Base-by-base conservation (phyloP, 495 filamentous ascomycete species). In the Penicillium bovifimosum region DNA sequence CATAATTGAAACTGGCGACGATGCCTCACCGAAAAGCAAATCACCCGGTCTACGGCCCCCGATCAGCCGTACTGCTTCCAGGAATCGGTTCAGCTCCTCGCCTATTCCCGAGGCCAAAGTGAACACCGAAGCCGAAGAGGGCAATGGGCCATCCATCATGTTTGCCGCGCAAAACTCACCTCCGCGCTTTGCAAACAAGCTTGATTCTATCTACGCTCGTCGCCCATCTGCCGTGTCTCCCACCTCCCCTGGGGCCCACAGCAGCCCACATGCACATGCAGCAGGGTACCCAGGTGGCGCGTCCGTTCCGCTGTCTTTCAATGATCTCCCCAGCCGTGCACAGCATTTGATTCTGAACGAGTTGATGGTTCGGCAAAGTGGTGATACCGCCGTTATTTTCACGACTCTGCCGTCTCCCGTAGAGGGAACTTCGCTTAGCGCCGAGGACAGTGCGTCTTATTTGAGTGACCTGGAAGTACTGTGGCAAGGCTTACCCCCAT, bases 341-440 rank as follows among this genome's bases (percentile, higher is more conserved):
- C 90, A 90, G 62, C 88, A 95, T 69, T 70, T 92, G 27, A 93
- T 93, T 42, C 61, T 95, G 20, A 95, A 95, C 62, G 88, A 95
- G 63, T 72, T 93, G 47, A 91, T 95, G 74, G 72, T 74, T 6
- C 76, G 79, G 50, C 71, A 91, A 34, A 88, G 85, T 41, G 61
- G 60, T 8, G 79, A 91, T 6, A 92, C 90, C 7, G 87, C 88
- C 0, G 86, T 95, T 2, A 66, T 91, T n/a, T 86, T 93, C 54
- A 91, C 86, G 0, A 92, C 88, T 31, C 66, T 95, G 41, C 88
- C 90, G 9, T 85, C 86, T 33, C 88, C 90, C 0, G 69, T 84
- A 7, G 86, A 90, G 55, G 87, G 86, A 3, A 92, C 87, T 3
- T 81, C 80, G 56, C 70, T 79, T 48, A 86, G 81, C 50, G 85